Conservation (phyloP, 352 stramenopile species). For the Pythium aristosporum region DNA sequence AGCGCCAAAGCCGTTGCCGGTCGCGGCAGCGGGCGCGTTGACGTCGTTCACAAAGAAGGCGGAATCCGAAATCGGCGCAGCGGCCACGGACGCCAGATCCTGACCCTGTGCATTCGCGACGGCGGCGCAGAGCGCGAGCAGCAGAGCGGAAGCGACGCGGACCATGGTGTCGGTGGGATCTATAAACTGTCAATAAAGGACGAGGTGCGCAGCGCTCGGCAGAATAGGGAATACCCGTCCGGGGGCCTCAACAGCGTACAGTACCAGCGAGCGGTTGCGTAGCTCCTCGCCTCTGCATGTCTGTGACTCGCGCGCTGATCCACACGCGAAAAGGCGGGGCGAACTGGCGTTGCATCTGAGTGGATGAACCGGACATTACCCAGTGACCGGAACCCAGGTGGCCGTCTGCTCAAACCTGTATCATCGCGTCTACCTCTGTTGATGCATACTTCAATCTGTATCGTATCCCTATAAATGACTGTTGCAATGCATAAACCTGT, state of each 20-base stretch:
- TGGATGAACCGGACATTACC: slow-evolving; percentile 16
- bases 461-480: too few relatives aligned
- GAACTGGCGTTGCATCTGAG: slow-evolving; percentile 5
- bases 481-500: neutral
- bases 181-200: neutral
- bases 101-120: neutral
- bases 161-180: slow-evolving; percentile 6
- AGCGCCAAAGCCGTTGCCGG: slow-evolving; percentile 19
- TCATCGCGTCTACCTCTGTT: neutral
- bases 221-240: slow-evolving; percentile 7
- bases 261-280: neutral
- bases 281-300: slow-evolving; percentile 1
- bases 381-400: slow-evolving; percentile 8
- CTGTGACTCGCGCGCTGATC: neutral
- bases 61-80: neutral
- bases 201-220: neutral
- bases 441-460: too few relatives aligned
- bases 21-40: neutral
- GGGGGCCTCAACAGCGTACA: too few relatives aligned
- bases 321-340: slow-evolving; percentile 12
- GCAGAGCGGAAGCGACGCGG: slow-evolving; percentile 10
- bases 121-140: slow-evolving; percentile 15
- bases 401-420: neutral
- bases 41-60: slow-evolving; percentile 25
- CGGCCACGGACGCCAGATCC: slow-evolving; percentile 7